Evolutionary conservation across 2,329 filamentous ascomycete species (phyloP).

Genomic region (Pseudocercospora ulei): DNA sequence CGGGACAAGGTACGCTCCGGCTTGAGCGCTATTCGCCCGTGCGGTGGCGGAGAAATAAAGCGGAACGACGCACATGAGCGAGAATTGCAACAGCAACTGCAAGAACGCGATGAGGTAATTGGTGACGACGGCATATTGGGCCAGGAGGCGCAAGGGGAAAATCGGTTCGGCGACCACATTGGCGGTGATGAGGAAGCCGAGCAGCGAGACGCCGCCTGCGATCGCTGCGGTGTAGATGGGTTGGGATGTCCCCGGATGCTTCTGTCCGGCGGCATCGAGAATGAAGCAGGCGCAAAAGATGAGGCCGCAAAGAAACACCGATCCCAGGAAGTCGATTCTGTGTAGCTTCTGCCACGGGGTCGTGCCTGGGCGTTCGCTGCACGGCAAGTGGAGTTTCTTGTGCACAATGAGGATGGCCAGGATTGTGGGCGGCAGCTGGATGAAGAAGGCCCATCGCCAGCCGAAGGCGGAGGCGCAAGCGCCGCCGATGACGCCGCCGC

Average conservation of each 20-base stretch:
- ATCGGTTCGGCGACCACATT: slow-evolving; percentile 40
- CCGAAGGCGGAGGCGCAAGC: slow-evolving; percentile 53
- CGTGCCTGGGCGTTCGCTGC: slow-evolving; percentile 5
- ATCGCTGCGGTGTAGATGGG: slow-evolving; percentile 27
- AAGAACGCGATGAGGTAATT: slow-evolving; percentile 46
- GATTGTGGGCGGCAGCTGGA: slow-evolving; percentile 49
- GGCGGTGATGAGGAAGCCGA: slow-evolving; percentile 24
- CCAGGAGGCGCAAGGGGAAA: slow-evolving; percentile 49
- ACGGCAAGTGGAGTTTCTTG: slow-evolving; percentile 23
- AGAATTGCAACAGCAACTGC: slow-evolving; percentile 51
- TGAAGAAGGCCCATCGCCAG: slow-evolving; percentile 56
- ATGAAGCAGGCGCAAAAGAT: slow-evolving; percentile 42
- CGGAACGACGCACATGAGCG: slow-evolving; percentile 56
- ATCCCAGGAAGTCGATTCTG: slow-evolving; percentile 53
- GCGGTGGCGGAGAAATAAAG: slow-evolving; percentile 60
- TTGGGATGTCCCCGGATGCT: slow-evolving; percentile 35
- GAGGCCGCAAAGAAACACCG: slow-evolving; percentile 39
- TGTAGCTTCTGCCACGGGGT: slow-evolving; percentile 35
- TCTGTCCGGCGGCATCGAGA: slow-evolving; percentile 44
- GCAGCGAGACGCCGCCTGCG: slow-evolving; percentile 9
- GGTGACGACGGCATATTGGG: slow-evolving; percentile 45
- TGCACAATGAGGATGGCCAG: slow-evolving; percentile 44
- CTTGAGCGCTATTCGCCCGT: slow-evolving; percentile 48
- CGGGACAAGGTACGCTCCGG: slow-evolving; percentile 55
- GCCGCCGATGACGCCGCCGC: slow-evolving; percentile 51